Evolutionary conservation across 2,329 filamentous ascomycete genomes (phyloP), one percentile per base, ranked within the genome.

Genomic region (Diaporthe sp.): DNA sequence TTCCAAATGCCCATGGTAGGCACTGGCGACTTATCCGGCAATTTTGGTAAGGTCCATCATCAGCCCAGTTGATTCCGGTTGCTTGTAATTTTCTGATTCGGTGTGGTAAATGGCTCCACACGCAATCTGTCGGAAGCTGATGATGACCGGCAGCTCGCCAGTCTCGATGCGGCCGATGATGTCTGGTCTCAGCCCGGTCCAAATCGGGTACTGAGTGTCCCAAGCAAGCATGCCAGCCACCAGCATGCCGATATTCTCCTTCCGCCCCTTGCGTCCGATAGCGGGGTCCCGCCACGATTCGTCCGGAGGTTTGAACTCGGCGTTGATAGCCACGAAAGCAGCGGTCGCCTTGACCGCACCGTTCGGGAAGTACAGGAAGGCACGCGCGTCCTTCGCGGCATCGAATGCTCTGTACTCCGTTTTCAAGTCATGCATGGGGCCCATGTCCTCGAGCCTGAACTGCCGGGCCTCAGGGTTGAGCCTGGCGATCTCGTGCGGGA

Each of bases 271-370:
- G 42, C 15, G 42, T 17, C 15, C 15, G 15, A 17, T 44, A 19
- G 42, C 42, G 17, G 42, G 42, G 42, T 44, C 13, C 13, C 17
- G 15, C 42, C 42, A 19, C 15, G 15, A 7, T 12, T 39, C 34
- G 39, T 28, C 15, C 6, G 49, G 31, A 28, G 49, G 37, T 1
- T 34, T n/a, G 37, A 68, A 31, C 28, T 68, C 51, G 53, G 55
- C 57, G 25, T 74, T 74, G 25, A 74, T 57, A 15, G 73, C 62
- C 15, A 74, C 5, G 34, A 74, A 74, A 15, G 55, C 65, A 2
- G 65, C 53, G 22, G 65, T 53, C 3, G 62, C 73, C 34, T 71
- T 71, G 25, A 10, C 19, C 2, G 53, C n/a, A 44, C 15, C 44
- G 8, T 44, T n/a, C 13, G 62, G 62, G 2, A 31, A 61, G 10